Evolutionary conservation across 2,329 filamentous ascomycete species (phyloP).

Genomic region (Dactylellina leptospora): DNA sequence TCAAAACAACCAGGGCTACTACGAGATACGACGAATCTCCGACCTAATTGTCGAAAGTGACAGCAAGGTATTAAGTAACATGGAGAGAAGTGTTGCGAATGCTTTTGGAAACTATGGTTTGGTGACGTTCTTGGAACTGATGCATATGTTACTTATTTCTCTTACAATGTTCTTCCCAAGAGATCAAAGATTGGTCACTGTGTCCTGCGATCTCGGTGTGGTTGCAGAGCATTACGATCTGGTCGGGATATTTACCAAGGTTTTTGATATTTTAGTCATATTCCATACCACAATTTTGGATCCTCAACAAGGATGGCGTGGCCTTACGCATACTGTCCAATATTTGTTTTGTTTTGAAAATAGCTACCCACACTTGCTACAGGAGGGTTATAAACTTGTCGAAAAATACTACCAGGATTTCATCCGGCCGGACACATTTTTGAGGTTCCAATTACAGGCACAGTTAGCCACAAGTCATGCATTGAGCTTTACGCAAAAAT

Average conservation of each 20-base stretch:
- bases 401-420: background rate
- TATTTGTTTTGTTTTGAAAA: background rate
- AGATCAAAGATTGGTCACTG: background rate
- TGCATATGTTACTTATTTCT: background rate
- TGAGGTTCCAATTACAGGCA: background rate
- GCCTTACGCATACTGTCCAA: no score
- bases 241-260: background rate
- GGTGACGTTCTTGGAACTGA: background rate
- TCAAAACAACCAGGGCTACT: no score
- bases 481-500: no score
- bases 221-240: background rate
- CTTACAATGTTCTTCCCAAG: background rate
- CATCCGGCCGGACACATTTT: background rate
- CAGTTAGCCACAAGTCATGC: background rate
- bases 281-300: background rate
- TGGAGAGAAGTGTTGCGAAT: background rate
- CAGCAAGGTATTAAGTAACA: background rate
- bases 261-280: background rate
- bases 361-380: background rate
- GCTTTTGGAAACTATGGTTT: background rate
- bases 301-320: background rate
- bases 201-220: background rate
- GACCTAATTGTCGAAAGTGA: background rate
- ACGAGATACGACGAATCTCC: background rate
- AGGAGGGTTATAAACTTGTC: background rate